Percentiles rank a stretch among this genome's conserved stretches.
phyloP scores from a whole-genome alignment of 1,284 basidiomycete species.

The Moesziomyces antarcticus region DNA sequence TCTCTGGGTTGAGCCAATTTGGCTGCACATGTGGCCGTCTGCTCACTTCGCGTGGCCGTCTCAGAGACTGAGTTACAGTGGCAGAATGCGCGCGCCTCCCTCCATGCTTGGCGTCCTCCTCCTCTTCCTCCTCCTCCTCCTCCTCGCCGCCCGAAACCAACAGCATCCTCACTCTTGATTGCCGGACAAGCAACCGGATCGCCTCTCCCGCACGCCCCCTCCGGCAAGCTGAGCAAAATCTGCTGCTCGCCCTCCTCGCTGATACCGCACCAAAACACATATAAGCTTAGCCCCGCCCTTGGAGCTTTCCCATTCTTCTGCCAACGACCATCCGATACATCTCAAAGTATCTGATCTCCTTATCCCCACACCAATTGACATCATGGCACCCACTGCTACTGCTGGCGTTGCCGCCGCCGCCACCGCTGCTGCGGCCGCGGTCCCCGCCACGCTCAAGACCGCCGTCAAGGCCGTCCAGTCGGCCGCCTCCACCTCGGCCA shows the following conservation, averaged over 20 bases:
- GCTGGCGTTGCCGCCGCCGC: conserved; percentile 20
- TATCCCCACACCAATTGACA: neutral
- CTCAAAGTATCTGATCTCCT: neutral
- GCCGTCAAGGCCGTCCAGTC: conserved; percentile 32
- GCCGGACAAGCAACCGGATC: conserved; percentile 39
- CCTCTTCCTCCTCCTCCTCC: neutral
- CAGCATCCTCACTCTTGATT: conserved; percentile 7
- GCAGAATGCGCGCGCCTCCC: neutral
- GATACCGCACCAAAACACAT: conserved; percentile 10
- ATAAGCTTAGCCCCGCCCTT: conserved; percentile 5
- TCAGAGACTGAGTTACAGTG: neutral
- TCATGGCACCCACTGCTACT: conserved; percentile 53
- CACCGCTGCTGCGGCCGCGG: conserved; percentile 13
- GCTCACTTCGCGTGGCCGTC: too few species aligned
- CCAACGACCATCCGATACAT: neutral
- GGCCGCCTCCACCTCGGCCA: conserved; percentile 30
- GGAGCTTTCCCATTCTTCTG: neutral
- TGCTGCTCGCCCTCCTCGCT: conserved; percentile 5
- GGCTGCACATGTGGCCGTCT: conserved; percentile 2
- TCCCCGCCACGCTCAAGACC: conserved; percentile 42
- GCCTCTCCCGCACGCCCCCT: neutral
- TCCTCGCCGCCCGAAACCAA: neutral
- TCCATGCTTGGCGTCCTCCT: neutral
- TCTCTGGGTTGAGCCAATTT: conserved; percentile 17
- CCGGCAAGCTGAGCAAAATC: conserved; percentile 8